phyloP scores from a whole-genome alignment of 345 rosid genomes.

The Acer negundo region DNA sequence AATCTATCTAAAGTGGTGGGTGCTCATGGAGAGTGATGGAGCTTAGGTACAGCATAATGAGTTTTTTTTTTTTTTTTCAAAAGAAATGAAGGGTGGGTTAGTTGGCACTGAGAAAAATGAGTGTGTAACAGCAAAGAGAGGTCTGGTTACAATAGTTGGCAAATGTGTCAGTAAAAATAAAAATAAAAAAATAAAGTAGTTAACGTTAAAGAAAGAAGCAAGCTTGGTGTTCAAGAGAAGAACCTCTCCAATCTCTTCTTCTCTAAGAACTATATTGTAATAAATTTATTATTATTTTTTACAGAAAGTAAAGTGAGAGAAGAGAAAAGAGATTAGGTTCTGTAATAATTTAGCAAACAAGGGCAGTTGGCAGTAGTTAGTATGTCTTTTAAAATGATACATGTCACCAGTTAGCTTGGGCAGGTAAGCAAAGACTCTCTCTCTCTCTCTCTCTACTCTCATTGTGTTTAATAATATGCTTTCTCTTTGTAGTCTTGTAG shows the following conservation, averaged over 20 bases:
- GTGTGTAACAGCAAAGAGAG: slow-evolving; percentile 82
- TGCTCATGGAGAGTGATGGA: slow-evolving; percentile 42
- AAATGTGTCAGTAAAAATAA: slow-evolving; percentile 62
- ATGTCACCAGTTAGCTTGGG: slow-evolving; percentile 54
- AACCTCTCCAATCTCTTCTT: slow-evolving; percentile 48
- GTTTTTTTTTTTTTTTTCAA: slow-evolving; percentile 25
- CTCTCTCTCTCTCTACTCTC: slow-evolving; percentile 24
- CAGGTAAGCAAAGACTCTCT: slow-evolving; percentile 39
- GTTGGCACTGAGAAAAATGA: slow-evolving; percentile 61
- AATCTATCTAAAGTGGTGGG: slow-evolving; percentile 25
- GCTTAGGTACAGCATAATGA: slow-evolving; percentile 32
- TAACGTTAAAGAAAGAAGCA: slow-evolving; percentile 47
- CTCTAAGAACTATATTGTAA: slow-evolving; percentile 23
- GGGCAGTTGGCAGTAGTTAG: slow-evolving; percentile 68
- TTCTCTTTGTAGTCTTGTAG: slow-evolving; percentile 30
- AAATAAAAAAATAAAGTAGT: slow-evolving; percentile 15
- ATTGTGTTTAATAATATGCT: background rate
- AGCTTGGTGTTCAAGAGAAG: slow-evolving; percentile 80
- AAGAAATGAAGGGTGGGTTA: slow-evolving; percentile 45
- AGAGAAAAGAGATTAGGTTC: slow-evolving; percentile 38
- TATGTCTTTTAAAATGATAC: slow-evolving; percentile 58
- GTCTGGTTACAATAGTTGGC: slow-evolving; percentile 74
- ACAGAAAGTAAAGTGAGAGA: slow-evolving; percentile 24
- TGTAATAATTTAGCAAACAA: slow-evolving; percentile 60
- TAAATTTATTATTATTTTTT: background rate